Base-by-base conservation (phyloP, 306 rosid genomes). In the Coriaria nepalensis region DNA sequence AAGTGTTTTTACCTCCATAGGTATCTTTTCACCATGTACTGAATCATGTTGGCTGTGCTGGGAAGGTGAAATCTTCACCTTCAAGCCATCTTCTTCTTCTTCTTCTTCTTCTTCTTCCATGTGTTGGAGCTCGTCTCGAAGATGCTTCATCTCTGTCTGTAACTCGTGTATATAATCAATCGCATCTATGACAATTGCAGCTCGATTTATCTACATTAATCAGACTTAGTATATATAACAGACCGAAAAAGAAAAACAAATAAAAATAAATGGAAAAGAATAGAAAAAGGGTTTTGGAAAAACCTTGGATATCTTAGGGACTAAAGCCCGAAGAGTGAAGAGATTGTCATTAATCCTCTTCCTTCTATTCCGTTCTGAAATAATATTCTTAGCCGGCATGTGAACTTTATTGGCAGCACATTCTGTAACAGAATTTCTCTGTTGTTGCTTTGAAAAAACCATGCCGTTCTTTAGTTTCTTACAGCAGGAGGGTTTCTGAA, bases 281-380 rank as follows among this genome's bases (percentile, higher is more conserved):
- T 5, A 5, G 10, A 5, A 37, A 48, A 13, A 37, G 10, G 14
- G 39, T 38, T 44, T 41, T 32, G 53, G 49, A 35, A 33, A 37
- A 66, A 87, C 96, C 94, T 78, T 87, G 61, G 83, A 71, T 69
- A 83, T 87, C 49, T 72, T 83, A 15, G 96, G 94, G 45, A 87
- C 93, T 49, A 87, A 65, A 45, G 94, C 65, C n/a, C 96, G 71
- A 32, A 83, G 74, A 40, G 78, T 33, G 55, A 47, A 60, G 36
- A 75, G 78, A 47, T 74, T 74, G 9, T 64, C 67, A 48, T 69
- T 73, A 4, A 80, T 80, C 74, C 57, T 80, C 12, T 37, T 66
- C 66, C 94, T 80, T 75, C 96, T 83, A n/a, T 69, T 83, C 61
- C 96, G 80, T 76, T 87, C 96, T 0, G 86, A 60, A 7, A 49